phyloP scores from a whole-genome alignment of 2,329 filamentous ascomycete genomes.

The Fusarium sp. region DNA sequence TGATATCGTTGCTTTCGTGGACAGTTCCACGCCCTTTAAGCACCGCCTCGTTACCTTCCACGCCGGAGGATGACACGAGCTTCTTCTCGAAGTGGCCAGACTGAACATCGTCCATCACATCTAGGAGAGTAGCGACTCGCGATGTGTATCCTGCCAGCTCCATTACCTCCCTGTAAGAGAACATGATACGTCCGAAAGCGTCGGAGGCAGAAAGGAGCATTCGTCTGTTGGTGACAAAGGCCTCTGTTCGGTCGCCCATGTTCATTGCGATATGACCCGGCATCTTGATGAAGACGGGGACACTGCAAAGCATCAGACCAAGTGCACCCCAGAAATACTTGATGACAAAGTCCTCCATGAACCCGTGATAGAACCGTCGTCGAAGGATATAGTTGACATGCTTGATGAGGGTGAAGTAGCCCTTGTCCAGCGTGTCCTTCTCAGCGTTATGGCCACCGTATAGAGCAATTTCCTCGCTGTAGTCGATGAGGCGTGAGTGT shows the following conservation, averaged over 20 bases:
- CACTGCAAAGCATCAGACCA: slow-evolving; percentile 90
- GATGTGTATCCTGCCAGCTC: slow-evolving; percentile 96
- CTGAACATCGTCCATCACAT: slow-evolving; percentile 95
- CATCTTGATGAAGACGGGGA: slow-evolving; percentile 95
- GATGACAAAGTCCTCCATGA: slow-evolving; percentile 99
- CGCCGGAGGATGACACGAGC: slow-evolving; percentile 88
- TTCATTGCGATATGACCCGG: slow-evolving; percentile 75
- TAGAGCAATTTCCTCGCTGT: slow-evolving; percentile 93
- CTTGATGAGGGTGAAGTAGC: slow-evolving; percentile 98
- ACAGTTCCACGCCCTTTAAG: slow-evolving; percentile 85
- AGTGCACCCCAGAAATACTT: slow-evolving; percentile 99
- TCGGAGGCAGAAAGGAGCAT: slow-evolving; percentile 95
- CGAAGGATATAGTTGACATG: slow-evolving; percentile 97
- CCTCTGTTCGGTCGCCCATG: slow-evolving; percentile 79
- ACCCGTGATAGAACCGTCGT: slow-evolving; percentile 93
- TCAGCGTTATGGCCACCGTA: slow-evolving; percentile 94
- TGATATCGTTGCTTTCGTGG: slow-evolving; percentile 84
- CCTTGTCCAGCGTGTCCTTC: slow-evolving; percentile 96
- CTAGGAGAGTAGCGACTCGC: slow-evolving; percentile 87
- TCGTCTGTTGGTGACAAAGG: slow-evolving; percentile 92
- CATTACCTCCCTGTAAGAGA: slow-evolving; percentile 97
- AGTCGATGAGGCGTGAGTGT: slow-evolving; percentile 94
- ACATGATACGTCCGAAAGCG: slow-evolving; percentile 96
- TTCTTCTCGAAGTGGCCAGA: slow-evolving; percentile 96
- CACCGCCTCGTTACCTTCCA: slow-evolving; percentile 84